Evolutionary conservation across 345 rosid species (phyloP).

Genomic region (Citrus australasica): DNA sequence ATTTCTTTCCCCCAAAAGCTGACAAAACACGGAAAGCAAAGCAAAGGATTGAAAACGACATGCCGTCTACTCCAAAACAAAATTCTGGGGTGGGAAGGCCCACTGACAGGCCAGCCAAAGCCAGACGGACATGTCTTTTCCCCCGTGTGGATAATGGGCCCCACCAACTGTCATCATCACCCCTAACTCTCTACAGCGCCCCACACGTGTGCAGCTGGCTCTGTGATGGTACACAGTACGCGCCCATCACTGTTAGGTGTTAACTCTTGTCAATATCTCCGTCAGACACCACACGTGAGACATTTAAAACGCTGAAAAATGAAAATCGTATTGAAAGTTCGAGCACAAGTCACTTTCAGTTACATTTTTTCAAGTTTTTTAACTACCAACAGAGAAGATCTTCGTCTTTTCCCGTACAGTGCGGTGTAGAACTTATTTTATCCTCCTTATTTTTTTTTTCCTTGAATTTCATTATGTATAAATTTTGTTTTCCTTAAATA

Average conservation of each 20-base stretch:
- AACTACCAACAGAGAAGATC: neutral
- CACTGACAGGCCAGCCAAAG: constrained; percentile 26
- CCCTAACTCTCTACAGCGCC: neutral
- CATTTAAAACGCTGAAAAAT: neutral
- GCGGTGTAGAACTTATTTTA: too few relatives aligned
- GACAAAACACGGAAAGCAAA: constrained; percentile 29
- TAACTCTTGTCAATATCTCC: neutral
- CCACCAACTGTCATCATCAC: constrained; percentile 26
- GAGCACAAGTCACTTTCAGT: neutral
- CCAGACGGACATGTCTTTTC: constrained; percentile 6
- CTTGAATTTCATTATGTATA: too few relatives aligned
- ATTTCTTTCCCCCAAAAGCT: constrained; percentile 11
- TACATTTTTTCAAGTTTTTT: neutral
- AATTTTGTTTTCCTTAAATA: neutral
- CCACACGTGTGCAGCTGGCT: constrained; percentile 30
- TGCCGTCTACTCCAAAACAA: constrained; percentile 20
- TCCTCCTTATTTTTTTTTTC: neutral
- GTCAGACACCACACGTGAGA: neutral
- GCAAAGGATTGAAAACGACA: constrained; percentile 24
- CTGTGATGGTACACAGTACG: neutral
- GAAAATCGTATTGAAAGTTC: neutral
- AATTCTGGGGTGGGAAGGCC: neutral
- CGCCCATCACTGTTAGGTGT: neutral
- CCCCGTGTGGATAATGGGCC: constrained; percentile 26
- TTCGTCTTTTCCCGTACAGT: neutral